phyloP scores from a whole-genome alignment of 2,329 filamentous ascomycete species.

The Penicillium janthinellum region DNA sequence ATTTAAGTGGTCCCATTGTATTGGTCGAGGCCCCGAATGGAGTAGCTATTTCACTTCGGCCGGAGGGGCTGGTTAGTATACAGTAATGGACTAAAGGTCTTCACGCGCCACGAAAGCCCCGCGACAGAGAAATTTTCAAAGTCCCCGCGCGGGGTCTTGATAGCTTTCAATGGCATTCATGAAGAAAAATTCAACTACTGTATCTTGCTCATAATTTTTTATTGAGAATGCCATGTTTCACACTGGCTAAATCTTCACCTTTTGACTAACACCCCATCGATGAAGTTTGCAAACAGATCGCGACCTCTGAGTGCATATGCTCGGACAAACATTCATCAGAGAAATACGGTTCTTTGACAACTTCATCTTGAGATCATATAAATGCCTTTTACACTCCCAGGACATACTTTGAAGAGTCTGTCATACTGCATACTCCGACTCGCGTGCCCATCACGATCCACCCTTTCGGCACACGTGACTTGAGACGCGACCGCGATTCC shows the following conservation, averaged over 20 bases:
- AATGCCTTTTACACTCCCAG: conserved; percentile 5
- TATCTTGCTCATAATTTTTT: background rate
- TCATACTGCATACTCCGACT: conserved; percentile 24
- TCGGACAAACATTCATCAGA: background rate
- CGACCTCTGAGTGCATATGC: background rate
- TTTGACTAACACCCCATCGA: too few species aligned
- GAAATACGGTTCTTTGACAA: background rate
- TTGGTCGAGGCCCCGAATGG: background rate
- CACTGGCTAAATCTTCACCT: background rate
- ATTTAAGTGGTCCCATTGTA: background rate
- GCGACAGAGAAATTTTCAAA: background rate
- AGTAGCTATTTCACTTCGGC: background rate
- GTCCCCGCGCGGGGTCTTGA: background rate
- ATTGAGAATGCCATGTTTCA: background rate
- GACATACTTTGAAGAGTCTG: conserved; percentile 10
- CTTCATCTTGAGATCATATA: background rate
- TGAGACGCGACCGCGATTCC: conserved; percentile 25
- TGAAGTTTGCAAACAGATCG: too few species aligned
- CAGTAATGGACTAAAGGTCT: background rate
- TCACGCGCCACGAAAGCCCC: conserved; percentile 2
- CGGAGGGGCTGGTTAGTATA: background rate
- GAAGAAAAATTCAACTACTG: background rate
- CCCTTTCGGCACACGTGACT: conserved; percentile 20
- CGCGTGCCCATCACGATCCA: conserved; percentile 21
- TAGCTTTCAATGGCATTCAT: background rate